Evolutionary conservation across 257 asterid species (phyloP).

Genomic region (Sherardia arvensis): DNA sequence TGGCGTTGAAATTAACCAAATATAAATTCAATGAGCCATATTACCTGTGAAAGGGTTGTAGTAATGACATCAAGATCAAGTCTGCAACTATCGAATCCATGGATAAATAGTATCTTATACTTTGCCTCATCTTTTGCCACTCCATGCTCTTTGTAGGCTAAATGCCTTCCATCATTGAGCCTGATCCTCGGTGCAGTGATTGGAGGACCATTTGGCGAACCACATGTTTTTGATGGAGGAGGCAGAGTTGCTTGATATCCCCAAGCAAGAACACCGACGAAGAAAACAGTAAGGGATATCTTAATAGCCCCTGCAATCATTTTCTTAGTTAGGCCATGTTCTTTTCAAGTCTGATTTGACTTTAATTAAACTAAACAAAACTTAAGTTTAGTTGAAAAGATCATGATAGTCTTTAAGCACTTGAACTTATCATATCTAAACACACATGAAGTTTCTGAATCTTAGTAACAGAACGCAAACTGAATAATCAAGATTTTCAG

Average conservation of each 20-base stretch:
- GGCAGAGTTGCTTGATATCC: slow-evolving; percentile 67
- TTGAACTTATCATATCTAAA: no score
- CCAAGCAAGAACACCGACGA: slow-evolving; percentile 55
- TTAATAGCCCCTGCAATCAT: slow-evolving; percentile 51
- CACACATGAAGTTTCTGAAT: no score
- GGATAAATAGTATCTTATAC: slow-evolving; percentile 58
- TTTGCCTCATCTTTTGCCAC: slow-evolving; percentile 55
- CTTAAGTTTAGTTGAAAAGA: no score
- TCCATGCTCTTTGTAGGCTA: slow-evolving; percentile 72
- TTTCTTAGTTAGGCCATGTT: slow-evolving; percentile 1
- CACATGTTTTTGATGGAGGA: slow-evolving; percentile 57
- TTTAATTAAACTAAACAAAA: no score
- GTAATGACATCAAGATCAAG: slow-evolving; percentile 30
- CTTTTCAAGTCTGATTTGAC: no score
- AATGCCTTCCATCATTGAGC: slow-evolving; percentile 72
- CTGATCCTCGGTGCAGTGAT: slow-evolving; percentile 60
- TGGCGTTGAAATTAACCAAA: neutral
- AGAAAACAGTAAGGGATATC: slow-evolving; percentile 41
- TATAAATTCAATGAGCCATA: neutral
- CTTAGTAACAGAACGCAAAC: neutral
- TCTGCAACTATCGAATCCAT: slow-evolving; percentile 52
- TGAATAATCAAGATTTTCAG: neutral
- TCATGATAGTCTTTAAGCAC: no score
- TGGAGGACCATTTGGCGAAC: slow-evolving; percentile 59
- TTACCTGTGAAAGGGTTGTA: slow-evolving; percentile 42